These are phyloP conservation scores for Globisporangium paroecandrum DNA, from an alignment of 352 stramenopile genomes.

Conservation along the genomic window DNA sequence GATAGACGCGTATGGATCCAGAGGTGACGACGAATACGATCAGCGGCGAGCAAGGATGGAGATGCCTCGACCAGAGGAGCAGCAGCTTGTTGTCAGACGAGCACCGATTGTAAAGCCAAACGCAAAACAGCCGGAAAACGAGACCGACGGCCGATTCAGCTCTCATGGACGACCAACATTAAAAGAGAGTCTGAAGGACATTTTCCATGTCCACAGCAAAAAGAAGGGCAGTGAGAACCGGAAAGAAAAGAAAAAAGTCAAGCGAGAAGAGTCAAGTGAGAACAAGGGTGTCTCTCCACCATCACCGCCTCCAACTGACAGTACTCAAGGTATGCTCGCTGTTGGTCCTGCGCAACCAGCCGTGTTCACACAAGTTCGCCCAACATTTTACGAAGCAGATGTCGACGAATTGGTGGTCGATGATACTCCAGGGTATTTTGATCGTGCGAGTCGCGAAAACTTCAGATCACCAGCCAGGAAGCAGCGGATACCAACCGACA, in stretches of 20 bases:
- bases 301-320: background rate
- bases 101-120: background rate
- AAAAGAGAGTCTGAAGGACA: constrained; percentile 34
- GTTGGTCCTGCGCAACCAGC: constrained; percentile 3
- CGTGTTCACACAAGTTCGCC: constrained; percentile 1
- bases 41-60: constrained; percentile 5
- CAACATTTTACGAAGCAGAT: constrained; percentile 45
- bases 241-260: constrained; percentile 20
- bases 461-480: constrained; percentile 20
- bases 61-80: constrained; percentile 13
- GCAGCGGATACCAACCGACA: constrained; percentile 21
- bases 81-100: background rate
- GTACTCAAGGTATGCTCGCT: background rate
- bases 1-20: constrained; percentile 13
- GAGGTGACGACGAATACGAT: background rate
- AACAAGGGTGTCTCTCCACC: background rate
- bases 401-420: constrained; percentile 58
- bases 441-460: constrained; percentile 16
- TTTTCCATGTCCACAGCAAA: constrained; percentile 26
- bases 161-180: constrained; percentile 21
- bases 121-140: background rate
- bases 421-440: constrained; percentile 58
- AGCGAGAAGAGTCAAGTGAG: constrained; percentile 12
- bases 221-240: background rate
- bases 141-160: background rate